Percentiles rank a stretch among this genome's conserved stretches.
phyloP scores from a whole-genome alignment of 352 stramenopile species.

The Globisporangium viniferum region DNA sequence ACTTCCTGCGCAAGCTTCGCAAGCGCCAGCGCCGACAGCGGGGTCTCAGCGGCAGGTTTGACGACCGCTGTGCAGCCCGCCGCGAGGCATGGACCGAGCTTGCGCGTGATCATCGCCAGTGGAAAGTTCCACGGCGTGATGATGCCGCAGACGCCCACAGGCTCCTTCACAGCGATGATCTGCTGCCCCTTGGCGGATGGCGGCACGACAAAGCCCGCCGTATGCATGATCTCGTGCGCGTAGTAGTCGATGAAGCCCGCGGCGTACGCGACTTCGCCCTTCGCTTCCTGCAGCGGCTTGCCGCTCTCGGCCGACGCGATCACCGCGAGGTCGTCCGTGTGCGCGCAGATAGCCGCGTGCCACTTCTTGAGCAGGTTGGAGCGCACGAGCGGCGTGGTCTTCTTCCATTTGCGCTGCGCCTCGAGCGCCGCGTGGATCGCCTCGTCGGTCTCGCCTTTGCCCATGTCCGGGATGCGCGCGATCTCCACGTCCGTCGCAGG shows the following conservation, averaged over 20 bases:
- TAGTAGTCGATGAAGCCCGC: constrained; percentile 96
- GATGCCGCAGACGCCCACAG: constrained; percentile 93
- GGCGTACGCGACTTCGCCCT: constrained; percentile 94
- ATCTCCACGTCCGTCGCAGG: constrained; percentile 78
- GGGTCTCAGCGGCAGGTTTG: constrained; percentile 96
- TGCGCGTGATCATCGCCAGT: constrained; percentile 97
- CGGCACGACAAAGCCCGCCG: constrained; percentile 80
- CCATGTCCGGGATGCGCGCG: constrained; percentile 68
- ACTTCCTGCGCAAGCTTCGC: constrained; percentile 86
- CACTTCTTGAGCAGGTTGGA: constrained; percentile 80
- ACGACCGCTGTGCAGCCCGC: constrained; percentile 95
- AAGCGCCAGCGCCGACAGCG: constrained; percentile 93
- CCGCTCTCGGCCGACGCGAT: constrained; percentile 97
- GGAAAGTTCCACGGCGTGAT: constrained; percentile 99
- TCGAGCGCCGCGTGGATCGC: constrained; percentile 65
- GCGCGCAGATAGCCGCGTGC: constrained; percentile 61
- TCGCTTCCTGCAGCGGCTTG: constrained; percentile 94
- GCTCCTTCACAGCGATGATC: constrained; percentile 86
- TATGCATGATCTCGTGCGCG: constrained; percentile 92
- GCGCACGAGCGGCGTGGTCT: constrained; percentile 62
- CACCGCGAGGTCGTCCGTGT: constrained; percentile 77
- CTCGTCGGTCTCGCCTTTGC: constrained; percentile 53
- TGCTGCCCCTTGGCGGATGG: constrained; percentile 43
- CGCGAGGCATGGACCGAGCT: constrained; percentile 91
- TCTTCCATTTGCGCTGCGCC: constrained; percentile 72